A percentile compares a stretch with the other conserved stretches of the same genome.
These are phyloP conservation scores for Nyssa sinensis DNA, from an alignment of 148 eudicot genomes.

Conservation along the genomic window DNA sequence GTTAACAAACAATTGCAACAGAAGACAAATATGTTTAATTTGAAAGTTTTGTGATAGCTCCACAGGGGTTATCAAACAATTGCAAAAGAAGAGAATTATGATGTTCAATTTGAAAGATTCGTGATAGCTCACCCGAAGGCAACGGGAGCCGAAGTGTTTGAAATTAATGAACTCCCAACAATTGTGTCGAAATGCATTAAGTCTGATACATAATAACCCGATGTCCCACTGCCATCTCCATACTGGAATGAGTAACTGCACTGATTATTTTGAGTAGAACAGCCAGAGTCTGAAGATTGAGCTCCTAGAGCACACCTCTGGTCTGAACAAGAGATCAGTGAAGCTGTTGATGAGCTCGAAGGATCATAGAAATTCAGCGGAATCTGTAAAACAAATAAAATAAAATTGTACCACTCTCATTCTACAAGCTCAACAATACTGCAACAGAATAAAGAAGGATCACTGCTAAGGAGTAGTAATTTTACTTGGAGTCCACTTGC, in stretches of 20 bases:
- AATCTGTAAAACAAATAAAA: slow-evolving; percentile 34
- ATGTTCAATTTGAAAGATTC: not conserved
- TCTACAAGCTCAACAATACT: not conserved
- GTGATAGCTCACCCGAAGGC: slow-evolving; percentile 67
- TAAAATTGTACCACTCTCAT: not conserved
- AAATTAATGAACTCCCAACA: slow-evolving; percentile 45
- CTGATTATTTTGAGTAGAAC: slow-evolving; percentile 56
- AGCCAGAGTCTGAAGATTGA: slow-evolving; percentile 64
- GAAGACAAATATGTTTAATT: no score
- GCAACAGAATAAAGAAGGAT: not conserved
- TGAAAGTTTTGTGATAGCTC: no score
- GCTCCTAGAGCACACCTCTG: slow-evolving; percentile 66
- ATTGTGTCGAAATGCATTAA: slow-evolving; percentile 59
- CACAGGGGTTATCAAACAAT: no score
- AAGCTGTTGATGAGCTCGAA: slow-evolving; percentile 64
- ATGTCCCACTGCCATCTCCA: slow-evolving; percentile 95
- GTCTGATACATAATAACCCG: slow-evolving; percentile 76
- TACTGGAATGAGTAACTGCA: slow-evolving; percentile 90
- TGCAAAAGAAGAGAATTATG: no score
- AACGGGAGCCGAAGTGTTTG: slow-evolving; percentile 65
- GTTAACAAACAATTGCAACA: not conserved
- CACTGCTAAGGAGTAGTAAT: not conserved
- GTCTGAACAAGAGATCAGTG: slow-evolving; percentile 61
- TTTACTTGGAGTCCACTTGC: slow-evolving; percentile 86
- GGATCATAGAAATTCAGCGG: slow-evolving; percentile 68